These are phyloP conservation scores for Populus pruinosa DNA, from an alignment of 345 rosid genomes.

Conservation along the genomic window DNA sequence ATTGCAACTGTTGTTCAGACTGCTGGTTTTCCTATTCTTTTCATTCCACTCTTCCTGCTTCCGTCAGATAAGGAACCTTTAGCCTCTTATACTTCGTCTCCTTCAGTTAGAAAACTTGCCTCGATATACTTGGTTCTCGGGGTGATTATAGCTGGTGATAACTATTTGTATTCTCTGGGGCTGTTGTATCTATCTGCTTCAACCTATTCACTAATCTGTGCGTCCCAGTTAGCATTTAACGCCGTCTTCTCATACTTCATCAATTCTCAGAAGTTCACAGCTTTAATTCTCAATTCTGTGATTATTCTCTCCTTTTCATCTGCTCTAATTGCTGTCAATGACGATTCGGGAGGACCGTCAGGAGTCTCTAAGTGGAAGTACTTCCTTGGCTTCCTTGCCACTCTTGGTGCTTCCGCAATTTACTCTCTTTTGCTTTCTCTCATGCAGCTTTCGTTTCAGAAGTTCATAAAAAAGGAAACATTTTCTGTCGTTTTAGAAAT, in stretches of 20 bases:
- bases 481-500: conserved; percentile 53
- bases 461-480: conserved; percentile 49
- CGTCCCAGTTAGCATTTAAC: conserved; percentile 73
- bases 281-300: conserved; percentile 52
- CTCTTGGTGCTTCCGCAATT: conserved; percentile 62
- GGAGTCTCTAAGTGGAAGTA: conserved; percentile 56
- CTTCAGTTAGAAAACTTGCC: conserved; percentile 32
- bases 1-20: conserved; percentile 64
- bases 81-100: conserved; percentile 23
- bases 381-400: conserved; percentile 50
- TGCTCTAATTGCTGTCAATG: conserved; percentile 57
- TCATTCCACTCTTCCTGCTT: conserved; percentile 47
- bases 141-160: conserved; percentile 54
- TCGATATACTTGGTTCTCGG: conserved; percentile 60
- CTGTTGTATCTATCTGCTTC: conserved; percentile 75
- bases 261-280: conserved; percentile 72
- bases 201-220: conserved; percentile 74
- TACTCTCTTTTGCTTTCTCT: conserved; percentile 82
- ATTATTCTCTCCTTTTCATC: conserved; percentile 69
- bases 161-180: conserved; percentile 64
- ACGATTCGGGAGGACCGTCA: conserved; percentile 48
- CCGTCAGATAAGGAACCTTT: conserved; percentile 39
- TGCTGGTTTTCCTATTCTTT: conserved; percentile 62
- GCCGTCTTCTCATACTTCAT: conserved; percentile 69
- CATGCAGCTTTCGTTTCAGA: conserved; percentile 71